phyloP scores from a whole-genome alignment of 2,329 filamentous ascomycete genomes.

The Fusarium verticillioides region DNA sequence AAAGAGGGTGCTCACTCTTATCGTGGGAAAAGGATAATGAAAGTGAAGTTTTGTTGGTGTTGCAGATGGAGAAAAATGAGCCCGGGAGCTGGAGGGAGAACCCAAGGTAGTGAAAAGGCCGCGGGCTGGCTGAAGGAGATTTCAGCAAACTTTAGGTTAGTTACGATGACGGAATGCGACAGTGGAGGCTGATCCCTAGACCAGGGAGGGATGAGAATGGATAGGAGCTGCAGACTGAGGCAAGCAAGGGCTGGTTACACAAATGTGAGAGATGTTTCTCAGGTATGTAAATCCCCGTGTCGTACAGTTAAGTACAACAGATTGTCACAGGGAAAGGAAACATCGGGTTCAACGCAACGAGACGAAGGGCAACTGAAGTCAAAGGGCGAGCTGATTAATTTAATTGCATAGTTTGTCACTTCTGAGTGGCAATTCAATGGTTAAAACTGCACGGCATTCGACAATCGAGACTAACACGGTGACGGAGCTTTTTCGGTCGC shows the following conservation, averaged over 20 bases:
- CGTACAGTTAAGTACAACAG: background rate
- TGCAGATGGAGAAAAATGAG: constrained; percentile 1
- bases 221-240: background rate
- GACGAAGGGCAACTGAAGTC: background rate
- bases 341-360: background rate
- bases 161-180: constrained; percentile 43
- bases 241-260: constrained; percentile 12
- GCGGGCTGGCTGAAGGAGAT: constrained; percentile 29
- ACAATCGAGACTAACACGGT: background rate
- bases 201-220: background rate
- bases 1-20: constrained; percentile 11
- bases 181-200: constrained; percentile 17
- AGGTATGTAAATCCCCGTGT: background rate
- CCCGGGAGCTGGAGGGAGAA: constrained; percentile 1
- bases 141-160: constrained; percentile 27
- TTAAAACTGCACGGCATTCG: constrained; percentile 9
- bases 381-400: constrained; percentile 32
- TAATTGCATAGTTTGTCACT: background rate
- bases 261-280: constrained; percentile 2
- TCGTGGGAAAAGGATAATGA: background rate
- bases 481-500: constrained; percentile 7
- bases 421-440: constrained; percentile 25
- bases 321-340: background rate
- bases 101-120: background rate
- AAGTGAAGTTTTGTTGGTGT: constrained; percentile 7